Base-by-base conservation (phyloP, 345 rosid genomes). In the Mallotus nudiflorus region DNA sequence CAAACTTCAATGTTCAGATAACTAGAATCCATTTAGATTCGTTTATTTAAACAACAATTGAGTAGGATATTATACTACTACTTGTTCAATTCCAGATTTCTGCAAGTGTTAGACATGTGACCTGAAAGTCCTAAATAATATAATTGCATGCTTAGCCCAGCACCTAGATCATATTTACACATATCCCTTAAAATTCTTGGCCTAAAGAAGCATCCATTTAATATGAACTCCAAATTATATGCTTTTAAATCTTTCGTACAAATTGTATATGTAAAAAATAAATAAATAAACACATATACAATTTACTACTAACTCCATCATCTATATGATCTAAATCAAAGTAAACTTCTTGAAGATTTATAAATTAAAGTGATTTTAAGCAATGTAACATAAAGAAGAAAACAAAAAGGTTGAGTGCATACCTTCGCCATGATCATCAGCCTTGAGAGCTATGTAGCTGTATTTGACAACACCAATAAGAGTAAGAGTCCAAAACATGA, bases 391-490 rank as follows among this genome's bases (percentile, higher is more conserved):
- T 11, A 44, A 22, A 31, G 51, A n/a, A 50, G 7, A 25, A 12
- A 37, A 27, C 5, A 54, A 1, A n/a, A 37, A 33, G n/a, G 2
- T 27, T 35, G 0, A 4, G 35, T 10, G n/a, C 45, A 48, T 71
- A 85, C 90, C 92, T 89, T 89, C 91, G 19, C 91, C 95, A 6
- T 84, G 87, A 76, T 87, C 92, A 76, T 87, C 89, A 29, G 90
- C 95, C 40, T 70, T 84, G 67, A 87, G 82, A 55, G 87, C 91
- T 65, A 89, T 73, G 60, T 42, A 35, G 4, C 80, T 62, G 51
- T 89, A 89, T 71, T 87, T 87, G 50, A 85, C 79, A 49, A 82
- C 82, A 22, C 91, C 89, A 73, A 84, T 80, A 46, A 89, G 91
- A 39, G 86, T 77, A 49, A 87, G 89, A 55, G 91, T 85, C 89